Base-by-base conservation (phyloP, 1,284 basidiomycete species). In the Pascua guehoae region DNA sequence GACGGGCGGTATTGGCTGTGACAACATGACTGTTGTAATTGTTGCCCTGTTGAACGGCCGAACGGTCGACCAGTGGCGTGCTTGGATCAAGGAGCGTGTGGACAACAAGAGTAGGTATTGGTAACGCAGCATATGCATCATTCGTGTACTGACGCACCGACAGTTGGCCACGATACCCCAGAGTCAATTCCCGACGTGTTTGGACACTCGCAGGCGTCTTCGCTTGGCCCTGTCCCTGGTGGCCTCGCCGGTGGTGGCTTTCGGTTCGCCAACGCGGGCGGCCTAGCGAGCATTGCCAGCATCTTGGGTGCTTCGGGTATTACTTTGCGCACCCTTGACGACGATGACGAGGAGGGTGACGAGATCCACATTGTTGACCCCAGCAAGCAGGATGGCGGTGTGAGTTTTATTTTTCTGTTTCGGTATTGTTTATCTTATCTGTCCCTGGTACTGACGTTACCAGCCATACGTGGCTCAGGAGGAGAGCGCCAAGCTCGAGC, bases 1-100 rank as follows among this genome's bases (percentile, higher is more conserved):
- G 47, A 89, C 89, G 43, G 91, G 91, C 46, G 95, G 96, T 15
- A 90, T 98, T 61, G 96, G 96, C 18, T 98, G 94, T 73, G 96
- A 99, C 80, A 98, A 99, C 80, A 99, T 99, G 96, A 98, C 96
- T 0, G 82, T 96, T 54, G 84, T 97, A 65, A 84, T 98, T 57
- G 85, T 98, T 49, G 96, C 91, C 5, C 75, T 98, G 49, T 83
- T 96, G 38, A 83, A 89, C 62, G 94, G 91, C 38, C 86, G 87
- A 58, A 91, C 91, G 14, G 86, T 88, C 73, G 87, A 91, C 62
- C 87, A 96, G 72, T 99, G 96, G 96, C 90, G 89, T 71, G 77
- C 83, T 24, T 98, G 94, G 96, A 78, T 99, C 64, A 86, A 84
- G 61, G 84, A 92, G 51, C 85, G 94, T 45, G 89, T 95, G 44